Evolutionary conservation across 306 rosid genomes (phyloP).

Genomic region (Abrus pulchellus): DNA sequence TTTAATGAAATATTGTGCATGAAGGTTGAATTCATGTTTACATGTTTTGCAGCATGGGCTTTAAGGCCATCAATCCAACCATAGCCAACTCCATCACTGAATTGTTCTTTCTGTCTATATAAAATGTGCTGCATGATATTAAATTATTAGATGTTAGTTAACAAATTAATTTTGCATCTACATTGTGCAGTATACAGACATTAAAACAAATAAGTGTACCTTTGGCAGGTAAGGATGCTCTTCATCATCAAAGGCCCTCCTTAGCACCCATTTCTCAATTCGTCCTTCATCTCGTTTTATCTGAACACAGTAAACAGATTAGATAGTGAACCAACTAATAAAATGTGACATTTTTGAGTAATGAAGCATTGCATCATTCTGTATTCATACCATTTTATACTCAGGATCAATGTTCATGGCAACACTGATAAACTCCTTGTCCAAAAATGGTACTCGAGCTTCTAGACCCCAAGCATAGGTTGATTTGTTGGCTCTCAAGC

Average conservation of each 20-base stretch:
- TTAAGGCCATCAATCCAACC: conserved; percentile 94
- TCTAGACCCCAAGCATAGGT: conserved; percentile 91
- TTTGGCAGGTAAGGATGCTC: conserved; percentile 84
- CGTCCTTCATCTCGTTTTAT: conserved; percentile 67
- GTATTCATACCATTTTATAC: conserved; percentile 65
- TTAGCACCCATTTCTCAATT: conserved; percentile 85
- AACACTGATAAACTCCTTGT: conserved; percentile 70
- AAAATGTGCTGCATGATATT: conserved; percentile 71
- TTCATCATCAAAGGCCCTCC: conserved; percentile 88
- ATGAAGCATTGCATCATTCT: neutral
- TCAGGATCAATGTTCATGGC: conserved; percentile 87
- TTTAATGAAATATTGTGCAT: neutral
- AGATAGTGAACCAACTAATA: conserved; percentile 15
- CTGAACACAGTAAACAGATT: conserved; percentile 53
- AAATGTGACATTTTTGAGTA: neutral
- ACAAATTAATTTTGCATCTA: neutral
- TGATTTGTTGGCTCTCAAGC: conserved; percentile 86
- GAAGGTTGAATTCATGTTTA: conserved; percentile 39
- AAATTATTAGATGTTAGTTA: conserved; percentile 40
- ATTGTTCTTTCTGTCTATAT: conserved; percentile 90
- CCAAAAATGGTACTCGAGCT: conserved; percentile 90
- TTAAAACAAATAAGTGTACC: conserved; percentile 51
- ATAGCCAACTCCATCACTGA: conserved; percentile 93
- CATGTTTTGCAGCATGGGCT: conserved; percentile 80
- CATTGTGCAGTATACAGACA: neutral